Evolutionary conservation across 345 rosid species (phyloP).

Genomic region (Rhizophora apiculata): DNA sequence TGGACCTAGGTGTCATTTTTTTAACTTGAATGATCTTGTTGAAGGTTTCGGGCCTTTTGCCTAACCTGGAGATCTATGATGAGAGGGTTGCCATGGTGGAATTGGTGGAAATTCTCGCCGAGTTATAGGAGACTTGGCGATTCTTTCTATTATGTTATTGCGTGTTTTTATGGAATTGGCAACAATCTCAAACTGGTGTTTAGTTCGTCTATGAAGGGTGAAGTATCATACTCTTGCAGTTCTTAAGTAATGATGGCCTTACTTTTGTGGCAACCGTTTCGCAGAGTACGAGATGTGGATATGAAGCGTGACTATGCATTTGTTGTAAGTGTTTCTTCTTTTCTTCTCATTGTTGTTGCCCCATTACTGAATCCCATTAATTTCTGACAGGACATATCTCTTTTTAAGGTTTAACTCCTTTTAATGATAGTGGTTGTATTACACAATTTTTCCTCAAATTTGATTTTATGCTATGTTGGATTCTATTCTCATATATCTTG

Average conservation of each 20-base stretch:
- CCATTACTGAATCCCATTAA: neutral
- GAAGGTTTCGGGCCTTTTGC: slow-evolving; percentile 95
- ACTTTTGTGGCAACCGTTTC: slow-evolving; percentile 96
- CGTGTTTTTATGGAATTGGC: slow-evolving; percentile 77
- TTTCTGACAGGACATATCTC: neutral
- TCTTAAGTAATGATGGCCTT: slow-evolving; percentile 98
- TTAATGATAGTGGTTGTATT: neutral
- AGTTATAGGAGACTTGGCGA: slow-evolving; percentile 56
- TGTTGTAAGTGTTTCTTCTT: slow-evolving; percentile 62
- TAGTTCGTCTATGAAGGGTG: slow-evolving; percentile 83
- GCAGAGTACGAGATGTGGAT: slow-evolving; percentile 99
- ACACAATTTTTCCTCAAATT: slow-evolving; percentile 18
- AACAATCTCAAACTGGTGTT: slow-evolving; percentile 86
- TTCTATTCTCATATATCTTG: slow-evolving; percentile 6
- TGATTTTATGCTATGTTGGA: slow-evolving; percentile 17
- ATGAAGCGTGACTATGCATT: slow-evolving; percentile 99
- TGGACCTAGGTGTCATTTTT: slow-evolving; percentile 29
- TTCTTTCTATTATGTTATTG: slow-evolving; percentile 71
- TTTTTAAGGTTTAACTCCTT: slow-evolving; percentile 1
- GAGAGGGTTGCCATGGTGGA: slow-evolving; percentile 71
- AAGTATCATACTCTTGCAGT: slow-evolving; percentile 69
- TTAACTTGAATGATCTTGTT: slow-evolving; percentile 94
- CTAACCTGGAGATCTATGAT: slow-evolving; percentile 92
- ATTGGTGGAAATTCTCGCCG: slow-evolving; percentile 60
- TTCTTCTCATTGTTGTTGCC: neutral